phyloP scores from a whole-genome alignment of 352 stramenopile genomes.

The Phytophthora fragariaefolia region DNA sequence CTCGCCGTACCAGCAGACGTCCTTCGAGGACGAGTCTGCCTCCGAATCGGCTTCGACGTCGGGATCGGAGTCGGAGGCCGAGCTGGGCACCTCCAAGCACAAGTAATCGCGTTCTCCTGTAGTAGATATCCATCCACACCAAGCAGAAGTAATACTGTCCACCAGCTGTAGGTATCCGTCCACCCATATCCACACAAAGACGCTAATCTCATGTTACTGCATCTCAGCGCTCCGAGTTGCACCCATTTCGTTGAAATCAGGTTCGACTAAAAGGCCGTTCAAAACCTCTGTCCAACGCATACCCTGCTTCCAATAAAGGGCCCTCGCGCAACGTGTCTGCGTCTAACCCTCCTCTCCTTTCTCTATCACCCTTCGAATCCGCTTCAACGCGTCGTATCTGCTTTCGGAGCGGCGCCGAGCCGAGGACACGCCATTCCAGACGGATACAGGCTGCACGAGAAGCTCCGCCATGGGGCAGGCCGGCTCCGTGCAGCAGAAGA shows the following conservation, averaged over 20 bases:
- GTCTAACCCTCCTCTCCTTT: background rate
- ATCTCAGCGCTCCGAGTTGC: conserved; percentile 1
- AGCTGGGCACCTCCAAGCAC: background rate
- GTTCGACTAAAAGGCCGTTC: conserved; percentile 15
- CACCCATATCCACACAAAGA: background rate
- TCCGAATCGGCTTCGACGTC: conserved; percentile 11
- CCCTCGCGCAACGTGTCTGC: background rate
- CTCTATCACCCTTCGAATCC: background rate
- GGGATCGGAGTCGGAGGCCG: conserved; percentile 1
- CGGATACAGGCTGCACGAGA: conserved; percentile 22
- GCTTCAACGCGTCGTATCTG: background rate
- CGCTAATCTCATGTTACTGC: background rate
- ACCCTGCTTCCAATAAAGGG: background rate
- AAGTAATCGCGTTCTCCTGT: background rate
- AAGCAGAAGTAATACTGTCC: too few relatives aligned
- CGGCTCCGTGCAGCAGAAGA: conserved; percentile 83
- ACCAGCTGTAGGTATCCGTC: background rate
- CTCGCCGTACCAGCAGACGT: background rate
- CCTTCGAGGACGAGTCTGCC: background rate
- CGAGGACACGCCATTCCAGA: conserved; percentile 2
- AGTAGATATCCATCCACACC: too few relatives aligned
- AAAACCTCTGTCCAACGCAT: background rate
- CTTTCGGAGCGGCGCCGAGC: background rate
- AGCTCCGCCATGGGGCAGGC: conserved; percentile 66
- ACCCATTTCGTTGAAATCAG: conserved; percentile 22